Evolutionary conservation across 2,329 filamentous ascomycete species (phyloP).

Genomic region (Claviceps citrina): DNA sequence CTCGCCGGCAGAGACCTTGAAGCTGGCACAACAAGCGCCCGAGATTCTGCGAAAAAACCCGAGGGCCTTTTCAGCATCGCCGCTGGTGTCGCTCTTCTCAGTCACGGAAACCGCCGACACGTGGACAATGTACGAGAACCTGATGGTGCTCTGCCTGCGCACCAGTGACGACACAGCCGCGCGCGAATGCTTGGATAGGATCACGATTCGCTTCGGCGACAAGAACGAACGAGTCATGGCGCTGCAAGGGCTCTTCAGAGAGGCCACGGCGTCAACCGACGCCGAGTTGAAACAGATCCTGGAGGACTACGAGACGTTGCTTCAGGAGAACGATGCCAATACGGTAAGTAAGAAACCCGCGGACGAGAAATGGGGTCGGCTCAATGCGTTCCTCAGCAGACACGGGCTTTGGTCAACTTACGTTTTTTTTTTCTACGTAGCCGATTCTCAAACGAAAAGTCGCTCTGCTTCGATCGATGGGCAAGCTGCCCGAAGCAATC

Average conservation of each 20-base stretch:
- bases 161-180: slow-evolving; percentile 72
- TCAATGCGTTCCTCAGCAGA: too few species aligned
- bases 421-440: too few species aligned
- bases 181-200: slow-evolving; percentile 54
- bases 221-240: slow-evolving; percentile 78
- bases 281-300: slow-evolving; percentile 54
- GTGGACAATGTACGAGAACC: slow-evolving; percentile 77
- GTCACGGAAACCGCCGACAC: slow-evolving; percentile 58
- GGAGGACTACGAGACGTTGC: slow-evolving; percentile 59
- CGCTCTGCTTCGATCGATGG: slow-evolving; percentile 62
- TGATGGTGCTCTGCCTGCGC: slow-evolving; percentile 69
- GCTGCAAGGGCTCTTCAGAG: slow-evolving; percentile 66
- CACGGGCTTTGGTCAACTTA: too few species aligned
- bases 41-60: slow-evolving; percentile 37
- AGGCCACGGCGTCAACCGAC: slow-evolving; percentile 58
- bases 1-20: slow-evolving; percentile 37
- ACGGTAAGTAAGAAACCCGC: slow-evolving; percentile 55
- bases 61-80: slow-evolving; percentile 38
- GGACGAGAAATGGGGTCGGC: too few species aligned
- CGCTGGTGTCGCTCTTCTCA: slow-evolving; percentile 36
- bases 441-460: slow-evolving; percentile 74
- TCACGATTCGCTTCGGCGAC: slow-evolving; percentile 66
- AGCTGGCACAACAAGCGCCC: slow-evolving; percentile 47
- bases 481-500: slow-evolving; percentile 56
- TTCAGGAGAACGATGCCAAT: slow-evolving; percentile 62